A percentile compares a stretch with the other conserved stretches of the same genome.
These are phyloP conservation scores for Galeopsis tetrahit DNA, from an alignment of 257 asterid species.

Conservation along the genomic window DNA sequence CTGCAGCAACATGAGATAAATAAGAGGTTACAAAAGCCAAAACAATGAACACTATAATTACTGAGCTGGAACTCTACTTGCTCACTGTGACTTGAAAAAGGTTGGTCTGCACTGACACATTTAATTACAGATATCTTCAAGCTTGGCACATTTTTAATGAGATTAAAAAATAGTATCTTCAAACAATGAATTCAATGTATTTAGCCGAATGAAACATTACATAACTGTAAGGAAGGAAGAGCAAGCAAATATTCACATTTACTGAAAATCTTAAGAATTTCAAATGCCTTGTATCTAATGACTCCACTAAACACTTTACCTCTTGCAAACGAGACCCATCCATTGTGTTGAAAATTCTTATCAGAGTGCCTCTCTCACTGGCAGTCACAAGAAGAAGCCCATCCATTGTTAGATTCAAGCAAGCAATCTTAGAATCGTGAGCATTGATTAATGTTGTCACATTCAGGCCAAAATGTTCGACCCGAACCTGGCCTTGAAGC, in stretches of 20 bases:
- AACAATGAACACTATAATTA: conserved; percentile 5
- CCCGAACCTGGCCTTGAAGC: conserved; percentile 85
- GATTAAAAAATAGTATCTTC: conserved; percentile 10
- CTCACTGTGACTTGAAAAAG: conserved; percentile 26
- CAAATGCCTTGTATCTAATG: background rate
- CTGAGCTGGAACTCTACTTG: conserved; percentile 5
- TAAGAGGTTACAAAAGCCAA: conserved; percentile 17
- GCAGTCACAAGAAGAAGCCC: conserved; percentile 98
- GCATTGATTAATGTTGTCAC: conserved; percentile 76
- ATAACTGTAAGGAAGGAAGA: conserved; percentile 9
- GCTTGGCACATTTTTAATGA: background rate
- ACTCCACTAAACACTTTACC: conserved; percentile 49
- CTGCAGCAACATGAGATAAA: background rate
- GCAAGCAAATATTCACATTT: background rate
- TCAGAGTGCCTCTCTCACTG: conserved; percentile 83
- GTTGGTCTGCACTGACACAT: conserved; percentile 1
- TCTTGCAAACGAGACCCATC: conserved; percentile 93
- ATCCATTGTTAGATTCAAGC: conserved; percentile 82
- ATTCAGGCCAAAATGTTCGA: conserved; percentile 89
- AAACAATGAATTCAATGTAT: background rate
- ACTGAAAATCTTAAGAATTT: background rate
- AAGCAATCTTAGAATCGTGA: conserved; percentile 86
- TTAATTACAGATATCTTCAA: conserved; percentile 17
- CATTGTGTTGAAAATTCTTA: conserved; percentile 95
- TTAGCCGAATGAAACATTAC: conserved; percentile 18